Base-by-base conservation (phyloP, 2,329 filamentous ascomycete genomes). In the Colletotrichum euphorbiae region DNA sequence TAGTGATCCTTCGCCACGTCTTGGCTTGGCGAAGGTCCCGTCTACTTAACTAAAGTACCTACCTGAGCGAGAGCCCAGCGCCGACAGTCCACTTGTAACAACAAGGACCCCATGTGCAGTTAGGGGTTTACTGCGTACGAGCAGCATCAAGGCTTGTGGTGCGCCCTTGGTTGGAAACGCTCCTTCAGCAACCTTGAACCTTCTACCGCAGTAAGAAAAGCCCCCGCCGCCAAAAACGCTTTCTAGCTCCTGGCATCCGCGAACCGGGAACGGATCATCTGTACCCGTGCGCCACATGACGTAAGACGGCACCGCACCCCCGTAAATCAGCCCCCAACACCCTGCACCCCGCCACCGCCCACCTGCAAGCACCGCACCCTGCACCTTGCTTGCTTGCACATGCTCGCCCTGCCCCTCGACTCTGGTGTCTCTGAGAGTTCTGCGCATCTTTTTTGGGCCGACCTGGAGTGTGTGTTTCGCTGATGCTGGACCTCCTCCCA, bases 241-340 rank as follows among this genome's bases (percentile, higher is more conserved):
- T 43, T 17, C 38, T 19, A 21, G 38, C 54, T 36, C 28, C 38
- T 17, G 24, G 31, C 24, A 36, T 24, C 24, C 48, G 24, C 48
- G 11, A 40, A 24, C 38, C 52, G 33, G 28, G 33, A 31, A 28
- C 52, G 65, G 65, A 67, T 58, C 38, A 33, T 58, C 36, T 52
- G 60, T 38, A 64, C 36, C 65, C 65, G 64, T 54, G 45, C 60
- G 64, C 60, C n/a, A 40, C 60, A 67, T 67, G 65, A 67, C 65
- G 59, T 67, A 60, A 67, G 65, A 64, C 31, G 13, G 21, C 24
- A 51, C 28, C 15, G 43, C n/a, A 19, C 43, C 43, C 43, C 8
- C 11, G 43, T n/a, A 6, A 45, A 13, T n/a, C 15, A 4, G 15
- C n/a, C 17, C 7, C 42, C n/a, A 24, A n/a, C 13, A 51, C 24